Evolutionary conservation across 305 asterid genomes (phyloP).

Genomic region (Lippia alba): DNA sequence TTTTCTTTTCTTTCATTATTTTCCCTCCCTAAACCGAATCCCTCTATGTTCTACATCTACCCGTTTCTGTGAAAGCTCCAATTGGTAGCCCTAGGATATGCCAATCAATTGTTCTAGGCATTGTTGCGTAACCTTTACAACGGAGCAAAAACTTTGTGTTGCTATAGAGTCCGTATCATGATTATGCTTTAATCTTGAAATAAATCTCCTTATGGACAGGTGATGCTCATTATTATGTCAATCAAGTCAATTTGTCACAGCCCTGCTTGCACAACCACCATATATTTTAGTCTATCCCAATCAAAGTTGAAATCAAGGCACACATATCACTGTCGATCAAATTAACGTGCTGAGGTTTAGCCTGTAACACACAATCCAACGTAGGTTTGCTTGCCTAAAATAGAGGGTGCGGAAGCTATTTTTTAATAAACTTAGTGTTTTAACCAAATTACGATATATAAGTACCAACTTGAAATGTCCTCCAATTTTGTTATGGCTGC

Average conservation of each 20-base stretch:
- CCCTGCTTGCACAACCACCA: no score
- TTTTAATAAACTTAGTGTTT: no score
- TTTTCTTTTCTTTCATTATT: neutral
- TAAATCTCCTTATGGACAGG: neutral
- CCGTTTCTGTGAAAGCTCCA: neutral
- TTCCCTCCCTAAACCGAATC: neutral
- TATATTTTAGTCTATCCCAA: constrained; percentile 3
- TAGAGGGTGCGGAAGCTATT: no score
- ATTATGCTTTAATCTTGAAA: neutral
- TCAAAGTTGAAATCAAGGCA: neutral
- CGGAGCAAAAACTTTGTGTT: neutral
- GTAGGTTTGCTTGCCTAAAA: no score
- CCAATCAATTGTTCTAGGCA: neutral
- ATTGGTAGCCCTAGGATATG: neutral
- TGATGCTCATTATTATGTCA: neutral
- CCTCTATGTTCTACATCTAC: neutral
- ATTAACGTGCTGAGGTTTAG: neutral
- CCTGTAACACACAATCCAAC: no score
- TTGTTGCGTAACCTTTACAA: neutral
- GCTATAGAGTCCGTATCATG: neutral
- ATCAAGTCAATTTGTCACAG: constrained; percentile 1
- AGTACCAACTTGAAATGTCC: neutral
- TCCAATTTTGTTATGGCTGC: neutral
- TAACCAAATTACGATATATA: neutral
- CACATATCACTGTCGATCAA: neutral